These are phyloP conservation scores for Boletales sp. DNA, from an alignment of 768 basidiomycete species.

Conservation along the genomic window DNA sequence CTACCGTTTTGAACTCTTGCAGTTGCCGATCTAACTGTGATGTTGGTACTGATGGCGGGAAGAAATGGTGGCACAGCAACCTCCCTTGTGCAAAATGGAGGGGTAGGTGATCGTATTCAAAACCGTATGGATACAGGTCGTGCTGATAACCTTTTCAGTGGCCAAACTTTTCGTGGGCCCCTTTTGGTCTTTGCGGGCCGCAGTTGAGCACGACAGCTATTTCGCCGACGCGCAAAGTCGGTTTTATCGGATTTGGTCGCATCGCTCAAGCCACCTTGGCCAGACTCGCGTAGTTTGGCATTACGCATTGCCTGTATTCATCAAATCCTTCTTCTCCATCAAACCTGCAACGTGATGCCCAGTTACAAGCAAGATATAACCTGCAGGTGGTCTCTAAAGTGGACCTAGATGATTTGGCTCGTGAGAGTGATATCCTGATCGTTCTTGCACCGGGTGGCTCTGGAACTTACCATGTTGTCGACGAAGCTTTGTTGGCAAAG, in stretches of 20 bases:
- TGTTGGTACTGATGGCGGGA: conserved; percentile 92
- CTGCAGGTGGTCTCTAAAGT: conserved; percentile 50
- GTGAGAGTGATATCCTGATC: conserved; percentile 79
- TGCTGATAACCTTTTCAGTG: conserved; percentile 47
- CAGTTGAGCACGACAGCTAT: conserved; percentile 59
- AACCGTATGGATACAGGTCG: not conserved
- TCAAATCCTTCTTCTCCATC: conserved; percentile 51
- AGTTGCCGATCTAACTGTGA: conserved; percentile 89
- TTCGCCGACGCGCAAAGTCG: conserved; percentile 62
- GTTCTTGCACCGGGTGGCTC: conserved; percentile 76
- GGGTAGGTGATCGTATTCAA: conserved; percentile 40
- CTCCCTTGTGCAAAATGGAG: conserved; percentile 62
- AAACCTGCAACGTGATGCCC: conserved; percentile 36
- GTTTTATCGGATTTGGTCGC: conserved; percentile 93
- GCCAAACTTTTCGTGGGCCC: conserved; percentile 75
- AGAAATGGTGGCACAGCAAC: conserved; percentile 70
- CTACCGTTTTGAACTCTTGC: not conserved
- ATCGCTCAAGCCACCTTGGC: conserved; percentile 83
- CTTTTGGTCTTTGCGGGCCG: conserved; percentile 81
- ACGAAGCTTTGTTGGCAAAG: conserved; percentile 63
- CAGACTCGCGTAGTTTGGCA: conserved; percentile 79
- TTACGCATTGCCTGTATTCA: conserved; percentile 69
- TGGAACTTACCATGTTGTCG: conserved; percentile 68
- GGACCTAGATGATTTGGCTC: conserved; percentile 63
- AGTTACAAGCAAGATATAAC: conserved; percentile 33